Evolutionary conservation across 2,329 filamentous ascomycete species (phyloP).

Genomic region (Penicillium sp.): DNA sequence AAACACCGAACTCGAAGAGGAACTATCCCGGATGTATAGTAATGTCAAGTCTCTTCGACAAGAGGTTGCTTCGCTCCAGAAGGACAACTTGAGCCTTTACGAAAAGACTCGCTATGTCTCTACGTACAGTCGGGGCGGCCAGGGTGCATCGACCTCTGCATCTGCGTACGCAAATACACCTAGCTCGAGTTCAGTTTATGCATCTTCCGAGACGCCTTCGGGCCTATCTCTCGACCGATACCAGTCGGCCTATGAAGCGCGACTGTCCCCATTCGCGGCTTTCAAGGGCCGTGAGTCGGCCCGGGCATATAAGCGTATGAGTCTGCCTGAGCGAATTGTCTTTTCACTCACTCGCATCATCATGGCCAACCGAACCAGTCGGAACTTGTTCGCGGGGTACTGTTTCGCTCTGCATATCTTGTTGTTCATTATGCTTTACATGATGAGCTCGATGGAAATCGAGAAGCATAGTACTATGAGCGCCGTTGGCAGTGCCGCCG

Average conservation of each 20-base stretch:
- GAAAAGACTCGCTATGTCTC: slow-evolving; percentile 97
- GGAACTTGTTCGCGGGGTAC: slow-evolving; percentile 90
- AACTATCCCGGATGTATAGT: slow-evolving; percentile 76
- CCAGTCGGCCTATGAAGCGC: slow-evolving; percentile 85
- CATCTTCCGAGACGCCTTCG: slow-evolving; percentile 55
- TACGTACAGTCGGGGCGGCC: slow-evolving; percentile 73
- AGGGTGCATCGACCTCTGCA: slow-evolving; percentile 56
- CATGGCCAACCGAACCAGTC: slow-evolving; percentile 78
- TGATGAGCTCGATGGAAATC: slow-evolving; percentile 64
- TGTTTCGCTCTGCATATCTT: slow-evolving; percentile 82
- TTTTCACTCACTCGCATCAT: slow-evolving; percentile 89
- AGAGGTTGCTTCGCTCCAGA: slow-evolving; percentile 86
- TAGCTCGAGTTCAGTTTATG: slow-evolving; percentile 64
- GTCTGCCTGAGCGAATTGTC: slow-evolving; percentile 78
- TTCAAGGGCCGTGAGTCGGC: slow-evolving; percentile 92
- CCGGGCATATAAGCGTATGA: slow-evolving; percentile 88
- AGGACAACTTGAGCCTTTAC: slow-evolving; percentile 91
- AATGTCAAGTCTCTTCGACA: slow-evolving; percentile 80
- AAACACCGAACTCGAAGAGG: slow-evolving; percentile 82
- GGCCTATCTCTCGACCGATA: slow-evolving; percentile 76
- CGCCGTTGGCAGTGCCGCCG: slow-evolving; percentile 41
- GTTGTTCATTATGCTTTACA: slow-evolving; percentile 81
- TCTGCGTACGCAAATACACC: slow-evolving; percentile 59
- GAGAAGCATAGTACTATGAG: slow-evolving; percentile 57
- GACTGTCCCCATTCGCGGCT: slow-evolving; percentile 89